Base-by-base conservation (phyloP, 495 filamentous ascomycete species). In the Aspergillus incahuasiensis region DNA sequence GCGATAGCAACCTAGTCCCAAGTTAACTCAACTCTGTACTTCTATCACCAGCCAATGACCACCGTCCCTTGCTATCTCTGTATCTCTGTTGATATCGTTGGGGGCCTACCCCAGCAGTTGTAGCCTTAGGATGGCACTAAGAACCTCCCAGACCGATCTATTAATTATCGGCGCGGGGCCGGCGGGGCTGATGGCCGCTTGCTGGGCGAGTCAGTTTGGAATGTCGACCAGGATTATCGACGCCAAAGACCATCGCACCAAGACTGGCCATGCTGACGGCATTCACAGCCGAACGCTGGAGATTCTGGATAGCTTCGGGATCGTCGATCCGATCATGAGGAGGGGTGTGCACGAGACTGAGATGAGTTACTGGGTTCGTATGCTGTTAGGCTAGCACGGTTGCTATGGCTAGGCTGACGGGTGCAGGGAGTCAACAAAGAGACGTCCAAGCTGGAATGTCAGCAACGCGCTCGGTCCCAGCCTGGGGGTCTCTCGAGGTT, bases 301-400 rank as follows among this genome's bases (percentile, higher is more conserved):
- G 25, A 34, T 48, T 28, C 16, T 48, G 28, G 45, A 34, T 34
- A 48, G 45, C 28, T 48, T 48, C 28, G 25, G 25, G 18, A 35
- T 48, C 15, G 28, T 48, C 7, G 45, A 48, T 34, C 30, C 47
- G 16, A 38, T 49, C 15, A n/a, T 47, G 11, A n/a, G 42, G 16
- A 21, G 20, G 11, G 35, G 35, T 9, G 42, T 47, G 16, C 42
- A 25, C 18, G 41, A 46, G 30, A 19, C 34, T 43, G 51, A 54
- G 42, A 54, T 54, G 42, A 39, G 41, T 22, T 47, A 54, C 19
- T 54, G 51, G 51, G 51, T 54, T 18, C 18, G 51, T 11, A 41
- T 4, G n/a, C 34, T 6, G 11, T 44, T 35, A 35, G 32, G 32
- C 5, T 35, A 35, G 13, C n/a, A n/a, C n/a, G 25, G 25, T 28